Base-by-base conservation (phyloP, 2,329 filamentous ascomycete genomes). In the Metarhizium humberi region DNA sequence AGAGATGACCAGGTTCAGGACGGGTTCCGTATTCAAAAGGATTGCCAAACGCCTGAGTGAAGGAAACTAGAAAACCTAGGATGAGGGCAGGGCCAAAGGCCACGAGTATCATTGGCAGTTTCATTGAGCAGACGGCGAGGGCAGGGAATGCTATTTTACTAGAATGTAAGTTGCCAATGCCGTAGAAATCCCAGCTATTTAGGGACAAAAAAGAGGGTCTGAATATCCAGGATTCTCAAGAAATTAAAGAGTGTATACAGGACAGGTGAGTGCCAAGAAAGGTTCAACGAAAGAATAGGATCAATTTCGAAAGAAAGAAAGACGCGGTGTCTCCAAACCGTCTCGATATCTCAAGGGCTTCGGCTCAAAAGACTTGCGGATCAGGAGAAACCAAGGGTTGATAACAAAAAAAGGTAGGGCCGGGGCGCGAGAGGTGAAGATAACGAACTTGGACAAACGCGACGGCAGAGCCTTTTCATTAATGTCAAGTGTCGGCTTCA, bases 61-160 rank as follows among this genome's bases (percentile, higher is more conserved):
- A 53, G 48, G 42, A 66, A 43, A 50, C 59, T 3, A 53, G 13
- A 25, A 36, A 53, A 13, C 30, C 51, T 20, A 53, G 36, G 51
- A 51, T 16, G 16, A 56, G 32, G 18, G 25, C 32, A 38, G 38
- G 52, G 29, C 36, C 16, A 20, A 51, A 32, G 40, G 46, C 55
- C 32, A 51, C 47, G n/a, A 43, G 40, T 16, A 50, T 29, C 20
- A 16, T 53, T n/a, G 36, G 47, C 36, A 47, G 20, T 34, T 36
- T 56, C 55, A 56, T 56, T 13, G 45, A 53, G 30, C 10, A 20
- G 16, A 30, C 30, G 14, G 6, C 8, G 7, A 30, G 4, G 16
- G 30, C 20, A 30, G 38, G 25, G 32, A 11, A 25, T n/a, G 13
- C 16, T 29, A 4, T 29, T 36, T 32, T 16, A 4, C 34, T 25